Evolutionary conservation across 495 filamentous ascomycete genomes (phyloP).

Genomic region (Tuber aestivum): DNA sequence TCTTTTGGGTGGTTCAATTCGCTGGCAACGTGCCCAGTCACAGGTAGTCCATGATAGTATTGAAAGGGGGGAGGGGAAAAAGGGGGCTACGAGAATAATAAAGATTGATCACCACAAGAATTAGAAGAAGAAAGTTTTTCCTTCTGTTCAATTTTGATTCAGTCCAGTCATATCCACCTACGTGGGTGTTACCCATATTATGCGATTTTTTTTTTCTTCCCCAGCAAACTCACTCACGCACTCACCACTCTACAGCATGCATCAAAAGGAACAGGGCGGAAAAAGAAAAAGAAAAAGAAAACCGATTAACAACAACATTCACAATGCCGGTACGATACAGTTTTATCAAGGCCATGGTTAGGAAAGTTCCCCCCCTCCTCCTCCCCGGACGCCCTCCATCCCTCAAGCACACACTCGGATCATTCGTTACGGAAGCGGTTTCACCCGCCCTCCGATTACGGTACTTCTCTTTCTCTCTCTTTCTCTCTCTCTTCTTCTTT

Average conservation of each 20-base stretch:
- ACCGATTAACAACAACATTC: neutral
- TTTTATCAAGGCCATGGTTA: too few species aligned
- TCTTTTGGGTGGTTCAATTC: constrained; percentile 10
- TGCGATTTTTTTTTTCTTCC: neutral
- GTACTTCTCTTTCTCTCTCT: neutral
- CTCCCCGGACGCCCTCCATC: neutral
- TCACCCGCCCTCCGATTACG: neutral
- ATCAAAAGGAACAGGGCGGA: neutral
- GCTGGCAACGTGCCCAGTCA: neutral
- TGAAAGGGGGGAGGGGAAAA: constrained; percentile 4
- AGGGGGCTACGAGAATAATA: constrained; percentile 12
- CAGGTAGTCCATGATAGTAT: constrained; percentile 12
- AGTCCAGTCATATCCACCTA: constrained; percentile 1
- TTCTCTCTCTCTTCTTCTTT: too few species aligned
- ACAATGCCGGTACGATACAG: neutral
- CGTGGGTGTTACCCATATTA: constrained; percentile 3
- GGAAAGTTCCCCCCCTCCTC: too few species aligned
- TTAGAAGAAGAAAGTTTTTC: neutral
- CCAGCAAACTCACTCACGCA: neutral
- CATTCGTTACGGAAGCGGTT: neutral
- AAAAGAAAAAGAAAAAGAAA: too few species aligned
- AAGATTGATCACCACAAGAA: constrained; percentile 25
- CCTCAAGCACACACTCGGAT: neutral
- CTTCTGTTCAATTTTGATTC: neutral
- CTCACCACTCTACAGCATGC: neutral